Evolutionary conservation across 495 filamentous ascomycete genomes (phyloP).

Genomic region (Penicillium nucicola): DNA sequence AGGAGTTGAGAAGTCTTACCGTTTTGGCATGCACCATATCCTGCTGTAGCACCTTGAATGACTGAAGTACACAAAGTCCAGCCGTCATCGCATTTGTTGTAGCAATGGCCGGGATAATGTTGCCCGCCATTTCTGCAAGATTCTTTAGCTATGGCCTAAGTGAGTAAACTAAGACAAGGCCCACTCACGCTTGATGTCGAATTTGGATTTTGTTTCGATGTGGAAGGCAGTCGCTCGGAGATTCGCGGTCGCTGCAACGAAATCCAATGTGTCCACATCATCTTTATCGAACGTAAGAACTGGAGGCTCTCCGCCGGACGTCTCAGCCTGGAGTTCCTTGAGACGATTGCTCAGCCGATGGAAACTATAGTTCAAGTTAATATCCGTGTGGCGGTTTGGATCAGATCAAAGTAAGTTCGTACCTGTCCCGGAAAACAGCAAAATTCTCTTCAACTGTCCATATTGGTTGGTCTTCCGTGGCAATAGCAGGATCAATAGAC

Average conservation of each 20-base stretch:
- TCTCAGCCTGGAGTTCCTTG: conserved; percentile 50
- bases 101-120: conserved; percentile 97
- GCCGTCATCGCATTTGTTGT: conserved; percentile 98
- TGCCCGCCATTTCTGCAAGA: conserved; percentile 83
- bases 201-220: conserved; percentile 85
- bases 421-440: conserved; percentile 79
- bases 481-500: conserved; percentile 49
- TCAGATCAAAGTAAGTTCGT: conserved; percentile 1
- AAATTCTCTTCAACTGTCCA: conserved; percentile 84
- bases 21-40: conserved; percentile 64
- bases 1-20: conserved; percentile 23
- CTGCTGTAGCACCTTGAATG: conserved; percentile 82
- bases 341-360: conserved; percentile 72
- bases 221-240: conserved; percentile 80
- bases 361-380: conserved; percentile 46
- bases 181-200: conserved; percentile 81
- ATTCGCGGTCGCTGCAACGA: conserved; percentile 88
- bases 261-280: conserved; percentile 91
- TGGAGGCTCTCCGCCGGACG: conserved; percentile 49
- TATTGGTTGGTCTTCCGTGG: conserved; percentile 66
- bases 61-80: conserved; percentile 86
- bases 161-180: not conserved
- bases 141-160: not conserved
- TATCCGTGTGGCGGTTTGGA: not conserved
- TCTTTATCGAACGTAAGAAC: conserved; percentile 94